A percentile compares a stretch with the other conserved stretches of the same genome.
Conservation (phyloP, 352 stramenopile species). For the Globisporangium viniferum region DNA sequence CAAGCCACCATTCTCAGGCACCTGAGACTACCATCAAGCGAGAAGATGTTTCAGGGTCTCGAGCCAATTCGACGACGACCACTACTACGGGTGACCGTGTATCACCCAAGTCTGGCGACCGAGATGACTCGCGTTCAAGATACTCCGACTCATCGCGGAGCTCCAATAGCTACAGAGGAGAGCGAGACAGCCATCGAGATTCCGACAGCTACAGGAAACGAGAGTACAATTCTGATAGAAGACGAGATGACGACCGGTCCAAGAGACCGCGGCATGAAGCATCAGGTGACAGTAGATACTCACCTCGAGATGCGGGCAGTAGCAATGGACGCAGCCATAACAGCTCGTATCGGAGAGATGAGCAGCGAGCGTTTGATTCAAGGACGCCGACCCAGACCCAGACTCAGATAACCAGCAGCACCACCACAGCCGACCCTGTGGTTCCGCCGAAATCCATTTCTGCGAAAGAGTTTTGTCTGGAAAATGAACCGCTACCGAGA, state of each 20-base stretch:
- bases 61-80: not conserved
- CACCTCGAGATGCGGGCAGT: conserved; percentile 1
- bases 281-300: conserved; percentile 1
- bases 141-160: conserved; percentile 1
- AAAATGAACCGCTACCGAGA: conserved; percentile 31
- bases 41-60: not conserved
- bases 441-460: conserved; percentile 37
- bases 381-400: not conserved
- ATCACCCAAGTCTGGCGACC: not conserved
- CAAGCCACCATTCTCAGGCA: not conserved
- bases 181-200: not conserved
- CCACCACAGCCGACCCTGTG: not conserved
- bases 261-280: conserved; percentile 12
- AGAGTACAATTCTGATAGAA: conserved; percentile 1
- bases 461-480: conserved; percentile 52
- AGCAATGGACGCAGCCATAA: not conserved
- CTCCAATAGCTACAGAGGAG: not conserved
- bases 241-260: not conserved
- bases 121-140: not conserved
- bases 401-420: not conserved
- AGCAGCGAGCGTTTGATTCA: not conserved
- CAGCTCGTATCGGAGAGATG: not conserved
- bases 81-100: not conserved
- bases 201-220: conserved; percentile 4
- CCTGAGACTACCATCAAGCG: not conserved